phyloP scores from a whole-genome alignment of 371 early-diverging fungal genomes.

The Capniomyces stellatus region DNA sequence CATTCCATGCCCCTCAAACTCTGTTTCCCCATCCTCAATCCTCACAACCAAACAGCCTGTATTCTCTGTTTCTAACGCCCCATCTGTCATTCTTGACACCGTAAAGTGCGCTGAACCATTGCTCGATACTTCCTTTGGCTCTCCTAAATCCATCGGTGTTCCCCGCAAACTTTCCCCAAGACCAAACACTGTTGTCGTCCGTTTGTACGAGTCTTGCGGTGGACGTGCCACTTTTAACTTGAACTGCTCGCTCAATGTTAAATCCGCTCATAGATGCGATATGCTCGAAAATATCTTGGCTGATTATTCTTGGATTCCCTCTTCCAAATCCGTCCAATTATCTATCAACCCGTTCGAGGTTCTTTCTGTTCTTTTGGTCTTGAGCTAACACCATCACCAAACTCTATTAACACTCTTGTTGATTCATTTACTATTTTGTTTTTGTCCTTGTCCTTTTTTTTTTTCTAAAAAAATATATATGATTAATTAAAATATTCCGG shows the following conservation, averaged over 20 bases:
- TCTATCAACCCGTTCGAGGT: constrained; percentile 41
- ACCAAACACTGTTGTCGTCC: constrained; percentile 40
- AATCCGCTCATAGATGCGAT: constrained; percentile 41
- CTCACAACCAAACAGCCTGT: not conserved
- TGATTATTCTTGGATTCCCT: constrained; percentile 9
- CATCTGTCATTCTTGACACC: constrained; percentile 1
- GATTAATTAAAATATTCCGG: no score
- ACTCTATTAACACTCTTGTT: not conserved
- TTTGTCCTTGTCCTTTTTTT: not conserved
- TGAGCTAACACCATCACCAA: not conserved
- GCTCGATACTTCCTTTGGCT: constrained; percentile 67
- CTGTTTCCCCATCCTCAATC: constrained; percentile 3
- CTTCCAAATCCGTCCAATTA: constrained; percentile 21
- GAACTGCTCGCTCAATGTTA: constrained; percentile 26
- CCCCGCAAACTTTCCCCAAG: constrained; percentile 11
- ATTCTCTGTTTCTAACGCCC: not conserved
- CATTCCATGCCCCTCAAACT: constrained; percentile 22
- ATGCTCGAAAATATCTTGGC: constrained; percentile 50
- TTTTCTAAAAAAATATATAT: no score
- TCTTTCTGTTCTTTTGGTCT: constrained; percentile 31
- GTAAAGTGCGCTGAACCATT: constrained; percentile 13
- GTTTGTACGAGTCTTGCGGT: constrained; percentile 86
- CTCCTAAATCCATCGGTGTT: constrained; percentile 75
- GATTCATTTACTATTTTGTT: not conserved
- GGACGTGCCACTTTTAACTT: constrained; percentile 37